Base-by-base conservation (phyloP, 805 yeast genomes). In the Naumovozyma castellii region DNA sequence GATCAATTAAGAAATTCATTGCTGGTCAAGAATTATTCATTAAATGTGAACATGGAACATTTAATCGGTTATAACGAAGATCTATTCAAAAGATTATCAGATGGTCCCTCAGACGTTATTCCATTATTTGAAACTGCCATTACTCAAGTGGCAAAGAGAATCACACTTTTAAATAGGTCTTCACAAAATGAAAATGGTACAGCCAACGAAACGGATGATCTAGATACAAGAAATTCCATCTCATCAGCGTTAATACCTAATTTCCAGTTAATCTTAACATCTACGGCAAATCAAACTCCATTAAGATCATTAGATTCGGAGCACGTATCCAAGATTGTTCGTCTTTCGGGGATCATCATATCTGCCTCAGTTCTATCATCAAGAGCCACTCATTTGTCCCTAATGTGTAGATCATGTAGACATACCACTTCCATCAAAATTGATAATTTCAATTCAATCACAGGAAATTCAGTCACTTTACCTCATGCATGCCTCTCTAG, bases 261-360 rank as follows among this genome's bases (percentile, higher is more conserved):
- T 15, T 87, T 94, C 56, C 97, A 92, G 65, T 65, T 90, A 51
- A 76, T 86, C 37, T 65, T 90, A 40, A 72, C 72, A 45, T 80
- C 94, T 10, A 77, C 78, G 40, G 81, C 94, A 13, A 75, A 77
- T 42, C 75, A 77, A 43, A 71, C 80, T 3, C 71, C 90, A 1
- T 76, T 92, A 43, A 75, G 98, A 58, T 78, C 85, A 41, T 68
- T 92, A 42, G 90, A 83, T 57, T 80, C 96, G 2, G 84, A 81
- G 36, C 85, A 85, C 57, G 87, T 92, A 45, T 78, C 96, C 18
- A 84, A 86, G 59, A 81, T 92, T 40, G 90, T 92, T 28, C 72
- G 95, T 41, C 76, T 92, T 34, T 84, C 95, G 16, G 99, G 99
- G 22, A 92, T 92, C 52, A 74, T 92, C 50, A 90, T 92, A 43